Conservation (phyloP, 1,284 basidiomycete species). For the Leccinum brunneo-olivaceum region DNA sequence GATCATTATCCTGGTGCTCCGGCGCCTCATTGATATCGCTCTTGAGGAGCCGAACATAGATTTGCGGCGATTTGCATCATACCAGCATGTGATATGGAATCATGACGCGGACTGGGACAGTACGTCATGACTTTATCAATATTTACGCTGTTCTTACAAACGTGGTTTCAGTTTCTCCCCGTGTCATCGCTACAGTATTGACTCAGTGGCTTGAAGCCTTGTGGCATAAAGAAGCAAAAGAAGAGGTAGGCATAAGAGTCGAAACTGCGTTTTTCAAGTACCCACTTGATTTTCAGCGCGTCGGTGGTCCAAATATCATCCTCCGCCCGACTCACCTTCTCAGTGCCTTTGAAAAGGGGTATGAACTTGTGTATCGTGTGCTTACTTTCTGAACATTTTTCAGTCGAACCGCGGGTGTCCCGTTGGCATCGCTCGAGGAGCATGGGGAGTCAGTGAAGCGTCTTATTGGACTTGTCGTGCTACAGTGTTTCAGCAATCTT, state of each 20-base stretch:
- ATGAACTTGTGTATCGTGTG: background rate
- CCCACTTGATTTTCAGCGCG: slow-evolving; percentile 14
- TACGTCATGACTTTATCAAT: slow-evolving; percentile 13
- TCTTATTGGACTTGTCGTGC: slow-evolving; percentile 30
- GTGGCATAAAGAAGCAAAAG: slow-evolving; percentile 32
- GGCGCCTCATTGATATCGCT: slow-evolving; percentile 32
- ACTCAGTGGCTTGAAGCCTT: slow-evolving; percentile 47
- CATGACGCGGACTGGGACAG: slow-evolving; percentile 34
- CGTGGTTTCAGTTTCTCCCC: slow-evolving; percentile 26
- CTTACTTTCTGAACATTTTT: slow-evolving; percentile 2
- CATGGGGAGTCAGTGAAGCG: slow-evolving; percentile 34
- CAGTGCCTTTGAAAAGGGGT: slow-evolving; percentile 23
- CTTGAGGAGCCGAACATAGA: slow-evolving; percentile 29
- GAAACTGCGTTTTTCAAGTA: background rate
- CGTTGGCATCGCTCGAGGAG: slow-evolving; percentile 28
- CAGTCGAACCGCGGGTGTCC: slow-evolving; percentile 20
- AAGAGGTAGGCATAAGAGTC: slow-evolving; percentile 10
- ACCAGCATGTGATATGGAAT: slow-evolving; percentile 53
- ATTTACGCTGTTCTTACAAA: background rate
- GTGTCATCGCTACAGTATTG: slow-evolving; percentile 30
- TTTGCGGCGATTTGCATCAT: slow-evolving; percentile 41
- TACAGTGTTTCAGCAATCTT: slow-evolving; percentile 32
- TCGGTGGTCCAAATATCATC: slow-evolving; percentile 19
- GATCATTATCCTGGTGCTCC: slow-evolving; percentile 13
- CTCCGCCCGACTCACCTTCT: slow-evolving; percentile 23